These are phyloP conservation scores for Hypoxylon fuscum DNA, from an alignment of 495 filamentous ascomycete species.

Conservation along the genomic window DNA sequence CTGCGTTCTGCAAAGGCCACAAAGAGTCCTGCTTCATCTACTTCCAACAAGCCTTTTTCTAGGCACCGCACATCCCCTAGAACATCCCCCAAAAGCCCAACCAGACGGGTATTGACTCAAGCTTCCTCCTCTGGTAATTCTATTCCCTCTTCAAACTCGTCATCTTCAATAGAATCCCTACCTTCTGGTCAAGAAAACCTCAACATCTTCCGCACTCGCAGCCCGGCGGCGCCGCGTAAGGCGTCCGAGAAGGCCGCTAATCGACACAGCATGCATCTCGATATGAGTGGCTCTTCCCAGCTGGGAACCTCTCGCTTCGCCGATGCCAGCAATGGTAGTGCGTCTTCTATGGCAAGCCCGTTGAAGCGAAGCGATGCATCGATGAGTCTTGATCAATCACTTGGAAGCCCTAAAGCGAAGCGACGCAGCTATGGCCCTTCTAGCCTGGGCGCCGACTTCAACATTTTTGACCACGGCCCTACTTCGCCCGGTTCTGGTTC, in stretches of 20 bases:
- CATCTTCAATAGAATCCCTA: slow-evolving; percentile 45
- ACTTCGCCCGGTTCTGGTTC: slow-evolving; percentile 50
- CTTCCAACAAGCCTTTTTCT: slow-evolving; percentile 56
- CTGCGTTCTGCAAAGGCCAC: slow-evolving; percentile 58
- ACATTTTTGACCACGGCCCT: slow-evolving; percentile 72
- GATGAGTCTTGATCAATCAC: slow-evolving; percentile 83
- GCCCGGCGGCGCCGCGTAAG: slow-evolving; percentile 53
- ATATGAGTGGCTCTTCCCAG: slow-evolving; percentile 59
- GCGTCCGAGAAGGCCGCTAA: slow-evolving; percentile 53
- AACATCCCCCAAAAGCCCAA: slow-evolving; percentile 78
- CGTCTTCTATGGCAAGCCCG: slow-evolving; percentile 76
- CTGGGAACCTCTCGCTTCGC: slow-evolving; percentile 56
- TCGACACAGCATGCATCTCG: slow-evolving; percentile 58
- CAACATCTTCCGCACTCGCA: slow-evolving; percentile 46
- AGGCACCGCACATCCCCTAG: slow-evolving; percentile 69
- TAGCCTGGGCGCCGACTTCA: slow-evolving; percentile 67
- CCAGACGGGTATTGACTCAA: slow-evolving; percentile 76
- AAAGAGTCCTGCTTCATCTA: slow-evolving; percentile 46
- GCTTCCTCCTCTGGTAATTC: slow-evolving; percentile 77
- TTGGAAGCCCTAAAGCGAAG: slow-evolving; percentile 87
- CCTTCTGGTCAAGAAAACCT: slow-evolving; percentile 67
- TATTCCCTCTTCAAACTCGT: slow-evolving; percentile 57
- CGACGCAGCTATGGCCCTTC: slow-evolving; percentile 79
- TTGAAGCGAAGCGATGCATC: slow-evolving; percentile 91
- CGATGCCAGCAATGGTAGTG: slow-evolving; percentile 49